A percentile compares a stretch with the other conserved stretches of the same genome.
Evolutionary conservation across 1,284 basidiomycete genomes (phyloP).

Genomic region (Hypsizygus ulmarius): DNA sequence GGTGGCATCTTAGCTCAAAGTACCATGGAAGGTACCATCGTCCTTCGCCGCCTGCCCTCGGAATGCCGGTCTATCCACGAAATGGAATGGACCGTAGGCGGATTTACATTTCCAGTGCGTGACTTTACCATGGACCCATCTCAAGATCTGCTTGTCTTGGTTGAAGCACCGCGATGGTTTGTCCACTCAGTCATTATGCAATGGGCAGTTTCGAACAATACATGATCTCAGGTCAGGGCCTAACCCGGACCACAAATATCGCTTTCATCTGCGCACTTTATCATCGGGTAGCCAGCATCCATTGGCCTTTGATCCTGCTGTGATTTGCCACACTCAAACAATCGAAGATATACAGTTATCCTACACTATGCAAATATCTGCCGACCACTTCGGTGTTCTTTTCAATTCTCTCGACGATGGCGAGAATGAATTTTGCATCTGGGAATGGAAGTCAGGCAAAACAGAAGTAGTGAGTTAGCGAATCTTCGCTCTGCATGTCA

Average conservation of each 20-base stretch:
- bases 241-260: slow-evolving; percentile 21
- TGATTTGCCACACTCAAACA: slow-evolving; percentile 33
- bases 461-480: slow-evolving; percentile 42
- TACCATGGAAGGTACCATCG: slow-evolving; percentile 28
- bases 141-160: slow-evolving; percentile 55
- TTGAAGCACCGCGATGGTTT: slow-evolving; percentile 39
- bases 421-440: slow-evolving; percentile 49
- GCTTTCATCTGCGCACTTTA: slow-evolving; percentile 46
- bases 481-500: not conserved
- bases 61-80: slow-evolving; percentile 43
- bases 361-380: slow-evolving; percentile 49
- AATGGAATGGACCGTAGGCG: slow-evolving; percentile 44
- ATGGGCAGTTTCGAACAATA: not conserved
- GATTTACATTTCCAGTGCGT: slow-evolving; percentile 39
- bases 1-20: slow-evolving; percentile 57
- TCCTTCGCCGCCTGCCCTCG: slow-evolving; percentile 52
- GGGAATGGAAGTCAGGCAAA: slow-evolving; percentile 59
- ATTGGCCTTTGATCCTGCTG: slow-evolving; percentile 32
- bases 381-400: slow-evolving; percentile 47
- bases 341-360: slow-evolving; percentile 24
- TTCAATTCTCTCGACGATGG: slow-evolving; percentile 31
- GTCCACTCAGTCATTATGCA: slow-evolving; percentile 10
- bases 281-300: slow-evolving; percentile 48
- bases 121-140: slow-evolving; percentile 65
- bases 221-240: slow-evolving; percentile 10